Conservation (phyloP, 1,139 yeast species). For the Lodderomyces theae region DNA sequence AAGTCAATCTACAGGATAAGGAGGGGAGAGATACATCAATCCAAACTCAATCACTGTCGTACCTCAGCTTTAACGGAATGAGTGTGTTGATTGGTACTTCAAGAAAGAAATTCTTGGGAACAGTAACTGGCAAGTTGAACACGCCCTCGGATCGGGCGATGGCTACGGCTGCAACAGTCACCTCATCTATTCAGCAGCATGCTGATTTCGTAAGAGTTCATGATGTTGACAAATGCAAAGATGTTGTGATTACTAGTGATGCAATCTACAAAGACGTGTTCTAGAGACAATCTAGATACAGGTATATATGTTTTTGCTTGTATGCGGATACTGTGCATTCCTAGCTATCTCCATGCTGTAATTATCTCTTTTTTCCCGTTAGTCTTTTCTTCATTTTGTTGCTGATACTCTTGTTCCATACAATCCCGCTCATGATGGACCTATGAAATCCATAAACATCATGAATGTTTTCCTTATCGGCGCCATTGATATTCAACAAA, state of each 20-base stretch:
- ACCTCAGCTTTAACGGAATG: constrained; percentile 46
- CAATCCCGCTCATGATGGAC: constrained; percentile 53
- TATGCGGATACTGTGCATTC: no score
- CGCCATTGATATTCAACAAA: constrained; percentile 16
- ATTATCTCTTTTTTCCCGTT: constrained; percentile 10
- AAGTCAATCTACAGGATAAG: constrained; percentile 18
- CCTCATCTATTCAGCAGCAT: constrained; percentile 71
- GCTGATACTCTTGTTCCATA: constrained; percentile 56
- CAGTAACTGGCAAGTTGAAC: constrained; percentile 45
- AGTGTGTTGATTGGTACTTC: constrained; percentile 85
- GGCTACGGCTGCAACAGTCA: constrained; percentile 76
- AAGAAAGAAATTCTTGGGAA: constrained; percentile 82
- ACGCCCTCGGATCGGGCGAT: constrained; percentile 60
- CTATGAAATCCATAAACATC: constrained; percentile 51
- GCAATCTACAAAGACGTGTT: constrained; percentile 56
- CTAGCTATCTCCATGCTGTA: background rate
- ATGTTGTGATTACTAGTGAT: constrained; percentile 70
- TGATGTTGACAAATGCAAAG: constrained; percentile 66
- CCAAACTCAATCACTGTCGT: constrained; percentile 22
- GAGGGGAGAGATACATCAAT: constrained; percentile 10
- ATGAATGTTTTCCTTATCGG: constrained; percentile 30
- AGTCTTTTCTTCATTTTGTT: constrained; percentile 48
- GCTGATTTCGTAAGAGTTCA: constrained; percentile 88
- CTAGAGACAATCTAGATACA: constrained; percentile 1
- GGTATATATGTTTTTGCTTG: no score